Evolutionary conservation across 2,329 filamentous ascomycete species (phyloP).

Genomic region (Fusarium sp.): DNA sequence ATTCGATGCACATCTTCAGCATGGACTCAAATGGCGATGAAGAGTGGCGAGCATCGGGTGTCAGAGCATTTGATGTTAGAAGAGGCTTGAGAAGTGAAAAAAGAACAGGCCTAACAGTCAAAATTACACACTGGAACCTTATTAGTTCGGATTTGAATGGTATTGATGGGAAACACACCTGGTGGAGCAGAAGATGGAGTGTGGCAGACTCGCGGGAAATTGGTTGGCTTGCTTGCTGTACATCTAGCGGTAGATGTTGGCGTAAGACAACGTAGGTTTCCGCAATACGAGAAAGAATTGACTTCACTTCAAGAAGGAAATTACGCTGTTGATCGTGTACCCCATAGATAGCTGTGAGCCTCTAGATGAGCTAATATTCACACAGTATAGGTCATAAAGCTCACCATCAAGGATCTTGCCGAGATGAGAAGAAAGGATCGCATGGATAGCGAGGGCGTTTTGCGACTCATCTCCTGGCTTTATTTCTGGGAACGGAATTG

Average conservation of each 20-base stretch:
- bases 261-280: conserved; percentile 20
- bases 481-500: conserved; percentile 25
- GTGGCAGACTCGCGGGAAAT: conserved; percentile 33
- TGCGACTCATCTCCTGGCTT: conserved; percentile 16
- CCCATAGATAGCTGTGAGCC: conserved; percentile 22
- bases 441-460: conserved; percentile 30
- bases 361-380: neutral
- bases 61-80: neutral
- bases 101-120: conserved; percentile 30
- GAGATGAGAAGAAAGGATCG: conserved; percentile 26
- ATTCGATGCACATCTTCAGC: conserved; percentile 35
- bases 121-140: conserved; percentile 17
- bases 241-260: conserved; percentile 16
- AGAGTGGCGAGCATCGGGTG: neutral
- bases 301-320: conserved; percentile 31
- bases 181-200: conserved; percentile 26
- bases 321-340: conserved; percentile 13
- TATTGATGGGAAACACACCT: neutral
- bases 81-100: conserved; percentile 34
- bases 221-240: conserved; percentile 11
- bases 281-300: conserved; percentile 27
- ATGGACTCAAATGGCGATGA: conserved; percentile 31
- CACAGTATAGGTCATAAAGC: neutral
- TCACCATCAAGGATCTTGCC: conserved; percentile 36
- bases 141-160: neutral